phyloP scores from a whole-genome alignment of 768 basidiomycete genomes.

The Leccinum subgranulosum region DNA sequence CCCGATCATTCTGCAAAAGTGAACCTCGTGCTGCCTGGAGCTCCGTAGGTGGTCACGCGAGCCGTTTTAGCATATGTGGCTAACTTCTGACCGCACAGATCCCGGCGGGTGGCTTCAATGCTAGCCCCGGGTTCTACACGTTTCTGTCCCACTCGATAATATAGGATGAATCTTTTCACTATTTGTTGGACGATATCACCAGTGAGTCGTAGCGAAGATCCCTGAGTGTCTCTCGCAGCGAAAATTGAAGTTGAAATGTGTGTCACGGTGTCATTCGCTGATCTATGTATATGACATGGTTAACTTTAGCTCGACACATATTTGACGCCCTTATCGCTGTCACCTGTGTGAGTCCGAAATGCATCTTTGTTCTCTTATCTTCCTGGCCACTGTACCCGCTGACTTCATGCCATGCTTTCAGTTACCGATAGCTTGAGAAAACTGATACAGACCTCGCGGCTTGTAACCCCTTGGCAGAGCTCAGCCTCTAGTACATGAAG shows the following conservation, averaged over 20 bases:
- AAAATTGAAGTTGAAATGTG: neutral
- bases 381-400: slow-evolving; percentile 1
- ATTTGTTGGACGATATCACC: neutral
- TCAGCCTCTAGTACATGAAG: slow-evolving; percentile 6
- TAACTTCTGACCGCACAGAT: neutral
- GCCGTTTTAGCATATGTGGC: neutral
- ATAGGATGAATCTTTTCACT: neutral
- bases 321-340: slow-evolving; percentile 1
- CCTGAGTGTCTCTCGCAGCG: neutral
- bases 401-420: slow-evolving; percentile 6
- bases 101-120: neutral
- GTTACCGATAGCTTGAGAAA: slow-evolving; percentile 7
- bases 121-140: neutral
- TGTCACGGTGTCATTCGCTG: neutral
- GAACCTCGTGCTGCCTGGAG: neutral
- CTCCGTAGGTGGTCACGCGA: neutral
- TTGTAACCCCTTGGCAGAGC: neutral
- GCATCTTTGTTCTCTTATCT: neutral
- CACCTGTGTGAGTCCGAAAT: neutral
- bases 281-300: neutral
- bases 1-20: neutral
- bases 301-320: slow-evolving; percentile 3
- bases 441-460: neutral
- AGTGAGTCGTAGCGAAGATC: neutral
- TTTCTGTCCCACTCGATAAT: neutral